Base-by-base conservation (phyloP, 345 rosid genomes). In the Turnera subulata region DNA sequence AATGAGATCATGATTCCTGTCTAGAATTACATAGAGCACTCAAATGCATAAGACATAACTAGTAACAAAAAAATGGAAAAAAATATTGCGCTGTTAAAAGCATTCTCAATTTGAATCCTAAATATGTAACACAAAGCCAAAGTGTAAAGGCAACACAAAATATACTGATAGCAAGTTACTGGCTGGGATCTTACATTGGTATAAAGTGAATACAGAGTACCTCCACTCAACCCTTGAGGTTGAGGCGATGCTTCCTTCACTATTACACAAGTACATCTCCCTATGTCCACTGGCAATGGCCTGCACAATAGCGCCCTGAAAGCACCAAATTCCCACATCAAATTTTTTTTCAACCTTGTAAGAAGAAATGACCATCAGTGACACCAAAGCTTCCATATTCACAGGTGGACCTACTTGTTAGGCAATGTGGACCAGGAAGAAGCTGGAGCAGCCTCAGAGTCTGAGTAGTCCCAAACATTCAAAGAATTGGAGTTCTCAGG, bases 371-470 rank as follows among this genome's bases (percentile, higher is more conserved):
- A 42, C 9, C 6, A 1, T n/a, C 44, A 52, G 13, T 26, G 51
- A 58, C 26, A 6, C 16, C 35, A 58, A 53, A n/a, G 9, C 38
- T 11, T 12, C 10, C 24, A 54, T 6, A 23, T n/a, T n/a, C n/a
- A n/a, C n/a, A n/a, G n/a, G n/a, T n/a, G n/a, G n/a, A 39, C 24
- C 13, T 32, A 88, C 97, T 94, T 84, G 21, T 88, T 91, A 26
- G 98, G 98, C 59, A 88, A 65, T 20, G 89, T 75, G 58, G 96
- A 77, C 98, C 98, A 88, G 71, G 95, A 84, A 65, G 96, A 81
- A 77, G 98, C 96, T 6, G 95, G 98, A 39, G 98, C 95, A 6
- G 96, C 86, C 69, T 92, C 96, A 0, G 93, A 86, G 73, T 92
- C 98, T 2, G 98, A 92, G 49, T 73, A 81, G 53, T 92, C 98